Percentiles rank a stretch among this genome's conserved stretches.
These are phyloP conservation scores for Exserohilum rostratum DNA, from an alignment of 2,329 filamentous ascomycete species.

Conservation along the genomic window DNA sequence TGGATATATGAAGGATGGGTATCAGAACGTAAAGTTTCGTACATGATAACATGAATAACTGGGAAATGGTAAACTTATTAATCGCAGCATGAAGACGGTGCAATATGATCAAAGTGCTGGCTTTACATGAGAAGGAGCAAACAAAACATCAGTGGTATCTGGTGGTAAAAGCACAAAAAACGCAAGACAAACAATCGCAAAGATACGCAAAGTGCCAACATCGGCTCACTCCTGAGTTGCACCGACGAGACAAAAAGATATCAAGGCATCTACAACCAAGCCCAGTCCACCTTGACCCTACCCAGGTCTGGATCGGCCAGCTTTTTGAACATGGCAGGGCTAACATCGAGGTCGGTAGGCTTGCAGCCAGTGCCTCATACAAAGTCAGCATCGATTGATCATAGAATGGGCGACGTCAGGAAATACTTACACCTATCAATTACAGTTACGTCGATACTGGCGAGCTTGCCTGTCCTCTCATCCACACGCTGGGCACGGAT, in stretches of 20 bases:
- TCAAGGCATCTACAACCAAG: slow-evolving; percentile 51
- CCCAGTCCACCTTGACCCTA: slow-evolving; percentile 58
- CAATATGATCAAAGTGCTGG: neutral
- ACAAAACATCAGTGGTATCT: neutral
- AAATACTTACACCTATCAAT: slow-evolving; percentile 67
- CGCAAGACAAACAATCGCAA: neutral
- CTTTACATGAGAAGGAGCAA: neutral
- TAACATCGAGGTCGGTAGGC: slow-evolving; percentile 58
- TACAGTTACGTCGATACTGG: slow-evolving; percentile 66
- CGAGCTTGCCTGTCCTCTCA: slow-evolving; percentile 50
- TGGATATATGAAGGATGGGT: neutral
- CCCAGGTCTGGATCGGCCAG: slow-evolving; percentile 56
- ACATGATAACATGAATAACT: neutral
- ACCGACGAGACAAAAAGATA: neutral
- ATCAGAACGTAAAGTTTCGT: neutral
- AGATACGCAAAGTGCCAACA: neutral
- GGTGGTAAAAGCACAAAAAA: neutral
- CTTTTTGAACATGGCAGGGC: slow-evolving; percentile 54
- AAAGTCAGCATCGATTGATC: slow-evolving; percentile 17
- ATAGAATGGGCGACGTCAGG: neutral
- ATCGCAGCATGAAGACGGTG: neutral
- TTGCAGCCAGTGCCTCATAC: slow-evolving; percentile 54
- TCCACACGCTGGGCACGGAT: slow-evolving; percentile 65
- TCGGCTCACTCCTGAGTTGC: too few relatives aligned
- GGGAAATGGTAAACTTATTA: neutral